phyloP scores from a whole-genome alignment of 305 asterid species.

The Fraxinus floribunda region DNA sequence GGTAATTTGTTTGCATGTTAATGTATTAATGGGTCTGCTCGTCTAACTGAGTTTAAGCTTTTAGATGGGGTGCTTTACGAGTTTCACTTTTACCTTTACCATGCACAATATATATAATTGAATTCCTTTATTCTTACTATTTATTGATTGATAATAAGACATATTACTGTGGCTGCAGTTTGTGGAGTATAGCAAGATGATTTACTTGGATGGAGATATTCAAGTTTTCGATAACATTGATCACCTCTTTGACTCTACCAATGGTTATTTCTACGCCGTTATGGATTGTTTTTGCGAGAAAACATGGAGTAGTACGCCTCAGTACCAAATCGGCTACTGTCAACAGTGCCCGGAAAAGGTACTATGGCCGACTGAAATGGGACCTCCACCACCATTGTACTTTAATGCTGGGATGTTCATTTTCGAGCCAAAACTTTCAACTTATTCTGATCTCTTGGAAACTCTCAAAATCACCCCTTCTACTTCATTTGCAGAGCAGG shows the following conservation, averaged over 20 bases:
- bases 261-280: slow-evolving; percentile 30
- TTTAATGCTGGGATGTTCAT: slow-evolving; percentile 29
- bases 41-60: not conserved
- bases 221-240: slow-evolving; percentile 32
- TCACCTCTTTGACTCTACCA: slow-evolving; percentile 29
- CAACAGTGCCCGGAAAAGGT: slow-evolving; percentile 31
- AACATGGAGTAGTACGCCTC: slow-evolving; percentile 24
- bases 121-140: not conserved
- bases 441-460: slow-evolving; percentile 10
- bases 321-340: slow-evolving; percentile 26
- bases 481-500: slow-evolving; percentile 32
- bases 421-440: slow-evolving; percentile 19
- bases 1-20: slow-evolving; percentile 12
- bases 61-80: not conserved
- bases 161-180: slow-evolving; percentile 15
- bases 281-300: slow-evolving; percentile 38
- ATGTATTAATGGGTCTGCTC: not conserved
- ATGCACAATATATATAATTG: not conserved
- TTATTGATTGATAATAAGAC: not conserved
- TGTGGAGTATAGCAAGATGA: slow-evolving; percentile 36
- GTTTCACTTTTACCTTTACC: not conserved
- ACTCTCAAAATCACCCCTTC: slow-evolving; percentile 22
- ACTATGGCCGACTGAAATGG: slow-evolving; percentile 26
- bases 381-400: slow-evolving; percentile 25
- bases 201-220: slow-evolving; percentile 33